Evolutionary conservation across 176 grass and related monocot genomes (phyloP).

Genomic region (Aegilops umbellulata): DNA sequence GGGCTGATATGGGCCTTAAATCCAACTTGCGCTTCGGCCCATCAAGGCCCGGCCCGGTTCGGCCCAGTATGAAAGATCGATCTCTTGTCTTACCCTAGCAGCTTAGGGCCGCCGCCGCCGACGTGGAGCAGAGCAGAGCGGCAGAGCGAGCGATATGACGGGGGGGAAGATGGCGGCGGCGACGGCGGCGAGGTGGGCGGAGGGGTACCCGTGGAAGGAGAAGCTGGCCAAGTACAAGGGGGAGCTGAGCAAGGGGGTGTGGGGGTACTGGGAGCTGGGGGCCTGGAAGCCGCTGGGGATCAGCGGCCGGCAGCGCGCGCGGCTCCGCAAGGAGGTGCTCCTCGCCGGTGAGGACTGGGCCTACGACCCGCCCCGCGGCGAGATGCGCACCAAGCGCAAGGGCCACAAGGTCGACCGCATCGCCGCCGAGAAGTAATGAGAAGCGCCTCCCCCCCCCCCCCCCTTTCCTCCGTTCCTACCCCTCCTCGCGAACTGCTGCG

Average conservation of each 20-base stretch:
- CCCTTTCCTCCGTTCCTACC: background rate
- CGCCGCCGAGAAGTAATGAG: slow-evolving; percentile 46
- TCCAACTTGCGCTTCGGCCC: background rate
- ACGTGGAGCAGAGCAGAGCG: no score
- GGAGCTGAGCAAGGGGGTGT: slow-evolving; percentile 66
- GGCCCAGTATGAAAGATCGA: no score
- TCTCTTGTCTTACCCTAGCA: no score
- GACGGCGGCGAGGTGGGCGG: slow-evolving; percentile 36
- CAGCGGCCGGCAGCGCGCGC: slow-evolving; percentile 74
- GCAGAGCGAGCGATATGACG: rapidly evolving
- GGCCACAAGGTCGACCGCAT: slow-evolving; percentile 59
- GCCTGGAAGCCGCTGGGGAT: slow-evolving; percentile 87
- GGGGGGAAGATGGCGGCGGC: slow-evolving; percentile 22
- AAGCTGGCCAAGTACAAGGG: slow-evolving; percentile 64
- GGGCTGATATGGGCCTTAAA: no score
- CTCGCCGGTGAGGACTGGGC: slow-evolving; percentile 58
- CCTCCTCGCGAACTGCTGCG: background rate
- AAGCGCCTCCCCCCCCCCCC: no score
- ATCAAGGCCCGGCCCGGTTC: background rate
- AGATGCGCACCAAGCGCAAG: slow-evolving; percentile 64
- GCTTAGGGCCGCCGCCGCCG: no score
- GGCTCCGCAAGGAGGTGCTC: slow-evolving; percentile 88
- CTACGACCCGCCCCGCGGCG: slow-evolving; percentile 45
- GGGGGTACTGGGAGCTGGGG: slow-evolving; percentile 94
- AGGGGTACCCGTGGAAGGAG: slow-evolving; percentile 62